These are phyloP conservation scores for Exophiala sp. DNA, from an alignment of 2,329 filamentous ascomycete genomes.

Conservation along the genomic window DNA sequence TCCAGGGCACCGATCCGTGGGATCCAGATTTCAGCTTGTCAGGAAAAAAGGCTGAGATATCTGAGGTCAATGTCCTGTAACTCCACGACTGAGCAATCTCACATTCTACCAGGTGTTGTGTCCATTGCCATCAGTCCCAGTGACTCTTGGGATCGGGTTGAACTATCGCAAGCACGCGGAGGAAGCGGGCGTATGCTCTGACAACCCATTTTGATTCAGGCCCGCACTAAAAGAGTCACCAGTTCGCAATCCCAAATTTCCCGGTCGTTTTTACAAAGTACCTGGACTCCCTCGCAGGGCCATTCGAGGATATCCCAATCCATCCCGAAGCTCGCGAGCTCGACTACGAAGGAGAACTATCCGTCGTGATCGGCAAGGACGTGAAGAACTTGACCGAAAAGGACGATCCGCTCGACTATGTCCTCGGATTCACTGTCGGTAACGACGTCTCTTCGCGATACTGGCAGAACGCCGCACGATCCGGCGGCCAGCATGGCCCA, in stretches of 20 bases:
- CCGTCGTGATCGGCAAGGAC: conserved; percentile 52
- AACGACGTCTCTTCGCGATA: conserved; percentile 41
- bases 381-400: conserved; percentile 48
- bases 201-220: neutral
- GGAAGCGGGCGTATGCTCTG: conserved; percentile 20
- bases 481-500: conserved; percentile 12
- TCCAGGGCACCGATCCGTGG: conserved; percentile 3
- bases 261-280: conserved; percentile 42
- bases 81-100: neutral
- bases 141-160: conserved; percentile 24
- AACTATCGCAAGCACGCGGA: conserved; percentile 25
- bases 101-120: conserved; percentile 40
- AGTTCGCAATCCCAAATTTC: conserved; percentile 35
- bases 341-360: conserved; percentile 21
- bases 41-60: conserved; percentile 1
- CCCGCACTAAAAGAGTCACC: neutral
- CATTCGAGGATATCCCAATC: conserved; percentile 35
- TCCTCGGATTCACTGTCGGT: conserved; percentile 38
- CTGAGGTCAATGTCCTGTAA: conserved; percentile 2
- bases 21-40: neutral
- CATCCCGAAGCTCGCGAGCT: conserved; percentile 37
- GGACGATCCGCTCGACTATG: conserved; percentile 39
- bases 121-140: conserved; percentile 33
- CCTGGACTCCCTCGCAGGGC: conserved; percentile 28
- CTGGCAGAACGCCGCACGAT: conserved; percentile 29